Evolutionary conservation across 108 stramenopile genomes (phyloP).

Genomic region (Skeletonema menzelii): DNA sequence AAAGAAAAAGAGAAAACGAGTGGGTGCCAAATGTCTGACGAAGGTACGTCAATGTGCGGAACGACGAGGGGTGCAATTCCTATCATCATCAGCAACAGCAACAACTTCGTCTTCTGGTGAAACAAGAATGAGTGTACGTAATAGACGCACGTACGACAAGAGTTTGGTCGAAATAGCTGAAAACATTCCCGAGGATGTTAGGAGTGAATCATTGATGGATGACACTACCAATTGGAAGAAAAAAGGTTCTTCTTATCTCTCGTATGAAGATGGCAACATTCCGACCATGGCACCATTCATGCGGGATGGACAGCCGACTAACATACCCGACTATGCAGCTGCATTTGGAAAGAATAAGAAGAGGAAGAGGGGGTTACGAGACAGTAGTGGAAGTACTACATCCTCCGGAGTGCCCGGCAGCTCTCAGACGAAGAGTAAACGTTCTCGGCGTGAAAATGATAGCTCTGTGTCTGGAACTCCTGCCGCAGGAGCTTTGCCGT

Average conservation of each 20-base stretch:
- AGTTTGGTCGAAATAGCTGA: background rate
- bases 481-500: background rate
- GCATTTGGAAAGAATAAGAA: background rate
- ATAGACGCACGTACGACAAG: background rate
- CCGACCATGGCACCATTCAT: background rate
- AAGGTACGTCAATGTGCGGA: background rate
- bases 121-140: background rate
- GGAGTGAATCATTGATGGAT: background rate
- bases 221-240: background rate
- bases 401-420: background rate
- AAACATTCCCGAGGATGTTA: background rate
- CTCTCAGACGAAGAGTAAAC: background rate
- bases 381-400: slow-evolving; percentile 3
- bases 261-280: background rate
- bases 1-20: background rate
- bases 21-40: background rate
- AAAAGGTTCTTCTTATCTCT: background rate
- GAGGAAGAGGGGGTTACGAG: background rate
- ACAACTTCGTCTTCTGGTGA: no score
- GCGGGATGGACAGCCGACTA: background rate
- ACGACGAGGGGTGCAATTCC: background rate
- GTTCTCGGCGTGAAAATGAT: background rate
- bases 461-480: background rate
- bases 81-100: no score
- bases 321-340: background rate